These are phyloP conservation scores for Keithomyces neogunnii DNA, from an alignment of 2,329 filamentous ascomycete species.

Conservation along the genomic window DNA sequence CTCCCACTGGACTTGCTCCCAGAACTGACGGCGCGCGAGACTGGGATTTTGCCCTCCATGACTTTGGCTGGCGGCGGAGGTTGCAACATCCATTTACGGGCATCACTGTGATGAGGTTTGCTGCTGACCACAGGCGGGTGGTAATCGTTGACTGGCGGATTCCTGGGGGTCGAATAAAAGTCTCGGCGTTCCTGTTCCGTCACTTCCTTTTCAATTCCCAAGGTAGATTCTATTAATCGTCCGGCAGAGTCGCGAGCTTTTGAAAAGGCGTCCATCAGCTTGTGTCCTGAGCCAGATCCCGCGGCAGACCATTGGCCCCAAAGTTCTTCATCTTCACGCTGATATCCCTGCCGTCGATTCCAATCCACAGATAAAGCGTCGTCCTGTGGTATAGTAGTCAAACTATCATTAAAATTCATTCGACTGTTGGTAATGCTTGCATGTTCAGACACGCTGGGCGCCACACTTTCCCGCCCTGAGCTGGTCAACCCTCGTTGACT, in stretches of 20 bases:
- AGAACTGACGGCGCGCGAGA: constrained; percentile 53
- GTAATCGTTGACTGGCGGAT: constrained; percentile 75
- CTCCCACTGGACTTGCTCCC: constrained; percentile 40
- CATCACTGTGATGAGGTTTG: constrained; percentile 58
- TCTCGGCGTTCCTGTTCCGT: constrained; percentile 46
- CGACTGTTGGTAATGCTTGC: constrained; percentile 30
- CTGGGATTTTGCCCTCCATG: constrained; percentile 79
- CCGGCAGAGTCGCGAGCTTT: constrained; percentile 50
- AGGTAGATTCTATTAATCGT: constrained; percentile 42
- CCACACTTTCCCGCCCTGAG: constrained; percentile 46
- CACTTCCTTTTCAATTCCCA: constrained; percentile 43
- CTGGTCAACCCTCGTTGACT: constrained; percentile 54
- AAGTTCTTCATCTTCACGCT: constrained; percentile 79
- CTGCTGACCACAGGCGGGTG: constrained; percentile 78
- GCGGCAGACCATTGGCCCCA: constrained; percentile 50
- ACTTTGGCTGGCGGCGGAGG: constrained; percentile 82
- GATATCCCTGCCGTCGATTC: constrained; percentile 67
- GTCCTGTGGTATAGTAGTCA: constrained; percentile 28
- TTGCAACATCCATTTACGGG: constrained; percentile 85
- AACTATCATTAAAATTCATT: constrained; percentile 22
- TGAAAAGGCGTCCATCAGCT: constrained; percentile 48
- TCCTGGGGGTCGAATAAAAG: constrained; percentile 52
- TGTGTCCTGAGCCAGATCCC: constrained; percentile 40
- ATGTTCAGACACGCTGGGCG: constrained; percentile 27
- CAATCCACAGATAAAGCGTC: constrained; percentile 42